phyloP scores from a whole-genome alignment of 164 flowering plant genomes.

The Taxillus chinensis region DNA sequence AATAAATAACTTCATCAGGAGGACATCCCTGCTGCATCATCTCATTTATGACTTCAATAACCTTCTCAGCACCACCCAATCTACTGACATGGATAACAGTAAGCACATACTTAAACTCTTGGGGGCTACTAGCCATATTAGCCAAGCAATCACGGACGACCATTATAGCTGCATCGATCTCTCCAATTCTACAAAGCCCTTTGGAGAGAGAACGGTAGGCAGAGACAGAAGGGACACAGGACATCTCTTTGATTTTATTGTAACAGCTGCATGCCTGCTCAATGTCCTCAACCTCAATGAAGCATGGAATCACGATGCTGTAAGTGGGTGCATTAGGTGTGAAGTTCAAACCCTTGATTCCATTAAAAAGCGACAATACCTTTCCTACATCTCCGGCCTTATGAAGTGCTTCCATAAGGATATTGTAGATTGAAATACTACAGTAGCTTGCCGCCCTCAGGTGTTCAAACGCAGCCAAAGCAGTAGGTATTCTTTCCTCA shows the following conservation, averaged over 20 bases:
- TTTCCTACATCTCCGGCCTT: conserved; percentile 37
- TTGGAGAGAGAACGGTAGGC: conserved; percentile 66
- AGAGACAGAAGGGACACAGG: conserved; percentile 42
- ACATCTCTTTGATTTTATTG: conserved; percentile 49
- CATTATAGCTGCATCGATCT: conserved; percentile 62
- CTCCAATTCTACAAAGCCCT: conserved; percentile 69
- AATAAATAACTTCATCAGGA: conserved; percentile 44
- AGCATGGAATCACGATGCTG: conserved; percentile 56
- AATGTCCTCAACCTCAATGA: conserved; percentile 43
- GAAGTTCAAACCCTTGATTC: conserved; percentile 32
- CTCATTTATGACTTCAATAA: conserved; percentile 66
- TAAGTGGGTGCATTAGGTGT: conserved; percentile 54
- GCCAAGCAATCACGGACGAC: conserved; percentile 85
- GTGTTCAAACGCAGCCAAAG: conserved; percentile 48
- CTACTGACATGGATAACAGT: conserved; percentile 60
- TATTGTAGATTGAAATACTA: conserved; percentile 53
- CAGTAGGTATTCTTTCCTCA: conserved; percentile 26
- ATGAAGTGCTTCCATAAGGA: conserved; percentile 56
- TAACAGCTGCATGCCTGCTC: conserved; percentile 64
- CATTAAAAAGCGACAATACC: conserved; percentile 55
- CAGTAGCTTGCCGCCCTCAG: conserved; percentile 47
- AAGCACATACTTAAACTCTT: conserved; percentile 75
- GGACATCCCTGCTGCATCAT: conserved; percentile 62
- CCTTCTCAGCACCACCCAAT: conserved; percentile 50
- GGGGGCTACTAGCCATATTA: conserved; percentile 56